Evolutionary conservation across 306 rosid species (phyloP), one percentile per base, ranked within the genome.

Genomic region (Vachellia collinsii): DNA sequence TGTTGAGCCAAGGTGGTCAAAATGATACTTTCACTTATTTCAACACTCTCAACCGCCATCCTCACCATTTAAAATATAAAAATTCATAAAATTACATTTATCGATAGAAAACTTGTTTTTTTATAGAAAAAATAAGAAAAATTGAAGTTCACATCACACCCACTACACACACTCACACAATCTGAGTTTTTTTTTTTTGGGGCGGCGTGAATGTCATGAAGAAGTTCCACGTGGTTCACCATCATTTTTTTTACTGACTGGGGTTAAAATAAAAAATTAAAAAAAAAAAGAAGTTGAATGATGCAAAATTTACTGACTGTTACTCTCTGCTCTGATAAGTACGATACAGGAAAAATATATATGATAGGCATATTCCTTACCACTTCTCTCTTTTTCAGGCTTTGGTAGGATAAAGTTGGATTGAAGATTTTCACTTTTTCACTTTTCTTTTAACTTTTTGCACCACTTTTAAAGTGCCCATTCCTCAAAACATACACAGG

Each of bases 381-480:
- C 12, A 3, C 7, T 13, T 36, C 70, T 69, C 37, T 22, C 48
- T 75, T 64, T 69, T 5, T 34, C 43, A 23, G 64, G 62, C 62
- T 37, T 75, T 56, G 46, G 75, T 20, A 11, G 2, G 37, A 42
- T 61, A 84, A 79, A 67, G 70, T 14, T 10, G 19, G 70, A 56
- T 67, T 20, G 44, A 79, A 62, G 84, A 80, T 84, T 54, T 84
- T 80, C 72, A 74, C 67, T 65, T 65, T 79, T 80, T 76, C 72
- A 67, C 87, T 80, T 84, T 84, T 76, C 7, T 37, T 74, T 80
- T 76, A 63, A 67, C 87, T 80, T 84, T 84, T 76, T 62, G 50
- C 29, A 37, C 67, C 25, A 80, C 71, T 79, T 73, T 47, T 79
- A 69, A 79, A 76, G 81, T n/a, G 44, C 62, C 51, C 6, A 80